Percentiles rank a stretch among this genome's conserved stretches.
Conservation (phyloP, 208 protist genomes). For the Histomonas meleagridis region DNA sequence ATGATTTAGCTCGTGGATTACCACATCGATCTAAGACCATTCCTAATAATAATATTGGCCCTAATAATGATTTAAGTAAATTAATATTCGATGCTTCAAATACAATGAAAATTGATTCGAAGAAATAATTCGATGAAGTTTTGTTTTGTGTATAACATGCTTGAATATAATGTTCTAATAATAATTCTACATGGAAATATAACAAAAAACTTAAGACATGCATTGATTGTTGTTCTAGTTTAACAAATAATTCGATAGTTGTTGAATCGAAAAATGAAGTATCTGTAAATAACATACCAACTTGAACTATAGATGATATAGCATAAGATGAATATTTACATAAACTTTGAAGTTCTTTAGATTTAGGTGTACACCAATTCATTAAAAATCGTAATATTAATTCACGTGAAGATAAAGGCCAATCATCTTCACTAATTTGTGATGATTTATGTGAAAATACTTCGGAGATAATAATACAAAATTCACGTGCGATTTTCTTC, state of each 20-base stretch:
- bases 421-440: neutral
- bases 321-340: neutral
- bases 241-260: neutral
- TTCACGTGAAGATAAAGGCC: neutral
- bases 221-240: neutral
- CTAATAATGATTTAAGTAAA: neutral
- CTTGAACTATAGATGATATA: neutral
- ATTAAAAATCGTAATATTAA: neutral
- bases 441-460: neutral
- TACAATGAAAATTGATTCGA: neutral
- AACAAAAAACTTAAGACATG: neutral
- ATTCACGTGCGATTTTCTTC: neutral
- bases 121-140: neutral
- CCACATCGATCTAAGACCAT: neutral
- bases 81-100: neutral
- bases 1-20: neutral
- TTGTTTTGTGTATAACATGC: neutral
- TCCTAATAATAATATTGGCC: neutral
- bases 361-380: neutral
- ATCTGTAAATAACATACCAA: neutral
- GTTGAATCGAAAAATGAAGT: neutral
- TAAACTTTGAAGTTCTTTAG: neutral
- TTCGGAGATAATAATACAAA: neutral
- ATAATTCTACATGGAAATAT: neutral
- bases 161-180: neutral